Evolutionary conservation across 2,329 filamentous ascomycete species (phyloP).

Genomic region (Ascochyta viciae-villosae): DNA sequence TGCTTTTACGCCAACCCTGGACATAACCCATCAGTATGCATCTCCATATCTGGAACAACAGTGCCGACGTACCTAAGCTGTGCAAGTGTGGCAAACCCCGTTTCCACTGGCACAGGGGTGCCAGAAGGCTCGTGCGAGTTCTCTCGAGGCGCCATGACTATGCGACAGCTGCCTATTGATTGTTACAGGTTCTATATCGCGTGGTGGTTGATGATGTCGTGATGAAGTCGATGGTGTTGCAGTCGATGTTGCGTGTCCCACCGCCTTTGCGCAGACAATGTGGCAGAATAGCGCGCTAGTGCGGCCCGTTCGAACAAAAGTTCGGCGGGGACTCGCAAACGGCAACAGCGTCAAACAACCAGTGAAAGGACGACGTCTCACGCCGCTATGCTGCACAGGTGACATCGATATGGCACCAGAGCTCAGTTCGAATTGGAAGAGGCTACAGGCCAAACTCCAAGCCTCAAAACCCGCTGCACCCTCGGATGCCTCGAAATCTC

Average conservation of each 20-base stretch:
- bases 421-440: constrained; percentile 75
- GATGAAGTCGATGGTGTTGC: constrained; percentile 32
- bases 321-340: constrained; percentile 23
- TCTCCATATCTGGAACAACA: constrained; percentile 31
- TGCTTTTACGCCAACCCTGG: constrained; percentile 70
- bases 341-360: constrained; percentile 20
- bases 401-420: constrained; percentile 46
- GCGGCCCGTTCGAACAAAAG: constrained; percentile 16
- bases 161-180: constrained; percentile 13
- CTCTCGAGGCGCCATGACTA: constrained; percentile 63
- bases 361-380: constrained; percentile 17
- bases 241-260: constrained; percentile 30
- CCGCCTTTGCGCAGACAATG: constrained; percentile 10
- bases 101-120: constrained; percentile 70
- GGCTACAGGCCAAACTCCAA: constrained; percentile 67
- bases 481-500: constrained; percentile 27
- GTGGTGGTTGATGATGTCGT: constrained; percentile 43
- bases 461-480: constrained; percentile 44
- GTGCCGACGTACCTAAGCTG: constrained; percentile 72
- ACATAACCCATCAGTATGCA: constrained; percentile 39
- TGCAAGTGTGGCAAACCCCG: constrained; percentile 82
- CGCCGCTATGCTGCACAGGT: constrained; percentile 39
- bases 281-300: constrained; percentile 19
- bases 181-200: constrained; percentile 27
- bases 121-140: constrained; percentile 60